phyloP scores from a whole-genome alignment of 2,329 filamentous ascomycete species.

The Ophiocordyceps camponoti-floridani region DNA sequence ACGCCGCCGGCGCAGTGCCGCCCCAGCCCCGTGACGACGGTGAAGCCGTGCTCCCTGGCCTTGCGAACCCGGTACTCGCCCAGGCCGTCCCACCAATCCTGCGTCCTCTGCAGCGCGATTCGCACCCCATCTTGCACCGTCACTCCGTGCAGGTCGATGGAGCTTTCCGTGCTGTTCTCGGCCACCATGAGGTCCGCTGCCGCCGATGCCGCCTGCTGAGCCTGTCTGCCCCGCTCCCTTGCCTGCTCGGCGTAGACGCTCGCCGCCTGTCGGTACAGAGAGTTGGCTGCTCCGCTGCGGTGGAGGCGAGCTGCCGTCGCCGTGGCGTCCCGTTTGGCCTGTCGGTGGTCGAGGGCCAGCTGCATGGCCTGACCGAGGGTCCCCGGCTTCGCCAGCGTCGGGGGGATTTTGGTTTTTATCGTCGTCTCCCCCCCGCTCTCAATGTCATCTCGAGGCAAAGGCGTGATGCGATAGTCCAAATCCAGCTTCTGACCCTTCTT shows the following conservation, averaged over 20 bases:
- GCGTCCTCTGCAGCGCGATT: conserved; percentile 51
- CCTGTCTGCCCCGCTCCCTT: conserved; percentile 40
- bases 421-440: conserved; percentile 1
- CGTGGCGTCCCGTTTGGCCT: conserved; percentile 13
- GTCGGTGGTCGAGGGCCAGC: conserved; percentile 10
- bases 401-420: background rate
- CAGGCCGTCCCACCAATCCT: conserved; percentile 58
- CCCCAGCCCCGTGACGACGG: conserved; percentile 67
- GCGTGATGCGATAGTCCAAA: conserved; percentile 19
- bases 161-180: conserved; percentile 38
- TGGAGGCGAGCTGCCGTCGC: conserved; percentile 21
- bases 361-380: conserved; percentile 12
- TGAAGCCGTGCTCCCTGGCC: conserved; percentile 37
- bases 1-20: conserved; percentile 61
- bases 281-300: conserved; percentile 44
- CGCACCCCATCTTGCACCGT: conserved; percentile 64
- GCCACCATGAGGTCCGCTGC: conserved; percentile 56
- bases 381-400: background rate
- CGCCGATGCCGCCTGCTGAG: conserved; percentile 39
- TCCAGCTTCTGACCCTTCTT: conserved; percentile 14
- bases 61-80: conserved; percentile 42
- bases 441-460: conserved; percentile 9
- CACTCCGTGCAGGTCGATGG: conserved; percentile 71
- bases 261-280: conserved; percentile 56
- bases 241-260: conserved; percentile 58